Conservation (phyloP, 768 basidiomycete species). For the Daedaleopsis sinensis region DNA sequence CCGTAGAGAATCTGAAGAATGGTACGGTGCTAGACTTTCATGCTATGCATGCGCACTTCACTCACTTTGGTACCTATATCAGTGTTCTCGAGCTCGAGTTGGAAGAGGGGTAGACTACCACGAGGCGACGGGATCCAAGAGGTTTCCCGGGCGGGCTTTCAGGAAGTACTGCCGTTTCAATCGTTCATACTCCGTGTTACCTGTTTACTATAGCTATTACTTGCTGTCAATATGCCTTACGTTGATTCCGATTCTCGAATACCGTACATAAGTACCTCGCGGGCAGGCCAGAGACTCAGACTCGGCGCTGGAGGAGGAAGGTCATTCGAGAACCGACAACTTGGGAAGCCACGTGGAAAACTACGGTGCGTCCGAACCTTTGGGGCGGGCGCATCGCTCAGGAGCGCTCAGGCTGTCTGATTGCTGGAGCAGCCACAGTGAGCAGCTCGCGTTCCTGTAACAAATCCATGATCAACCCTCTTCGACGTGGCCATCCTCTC, state of each 20-base stretch:
- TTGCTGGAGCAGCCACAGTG: neutral
- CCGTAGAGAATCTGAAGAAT: slow-evolving; percentile 83
- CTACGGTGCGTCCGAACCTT: slow-evolving; percentile 7
- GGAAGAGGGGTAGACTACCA: slow-evolving; percentile 5
- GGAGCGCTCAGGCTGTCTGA: too few species aligned
- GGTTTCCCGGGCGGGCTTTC: too few species aligned
- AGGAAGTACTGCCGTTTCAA: too few species aligned
- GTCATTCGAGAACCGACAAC: too few species aligned
- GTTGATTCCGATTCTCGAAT: too few species aligned
- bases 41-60: neutral
- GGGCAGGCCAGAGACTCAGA: too few species aligned
- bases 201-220: too few species aligned
- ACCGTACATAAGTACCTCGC: too few species aligned
- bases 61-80: neutral
- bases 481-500: neutral
- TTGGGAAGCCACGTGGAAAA: neutral
- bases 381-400: slow-evolving; percentile 11
- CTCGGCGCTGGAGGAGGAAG: neutral
- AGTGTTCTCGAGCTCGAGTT: slow-evolving; percentile 13
- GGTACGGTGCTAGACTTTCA: slow-evolving; percentile 43
- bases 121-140: too few species aligned
- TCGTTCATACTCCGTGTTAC: too few species aligned
- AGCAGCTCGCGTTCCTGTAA: neutral
- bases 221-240: too few species aligned
- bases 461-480: slow-evolving; percentile 10